Base-by-base conservation (phyloP, 2,329 filamentous ascomycete genomes). In the Alternaria sp. region DNA sequence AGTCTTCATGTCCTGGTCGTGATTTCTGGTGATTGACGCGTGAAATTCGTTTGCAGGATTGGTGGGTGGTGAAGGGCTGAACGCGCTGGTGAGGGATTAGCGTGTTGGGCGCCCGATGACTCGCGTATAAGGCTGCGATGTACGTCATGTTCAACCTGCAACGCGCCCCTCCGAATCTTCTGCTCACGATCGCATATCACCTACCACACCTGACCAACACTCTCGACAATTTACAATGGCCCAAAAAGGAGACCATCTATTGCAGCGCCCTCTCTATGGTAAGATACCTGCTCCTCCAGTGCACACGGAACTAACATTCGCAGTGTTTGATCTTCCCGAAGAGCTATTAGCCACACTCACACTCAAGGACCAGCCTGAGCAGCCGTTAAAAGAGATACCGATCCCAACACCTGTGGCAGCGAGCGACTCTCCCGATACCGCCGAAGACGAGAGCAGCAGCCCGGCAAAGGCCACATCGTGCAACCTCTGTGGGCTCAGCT, bases 321-420 rank as follows among this genome's bases (percentile, higher is more conserved):
- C 77, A 93, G 91, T 95, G 61, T 97, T 94, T 80, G 91, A 96
- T 78, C 87, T 97, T 23, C 93, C 93, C 1, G 83, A 86, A 63
- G 88, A 93, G 76, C 86, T 97, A 50, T 84, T 96, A 36, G 83
- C 85, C 56, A 91, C 88, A 4, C 84, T 97, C 69, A 85, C 86
- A 10, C 84, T 86, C 64, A 90, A 89, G 76, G 79, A 70, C 51
- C 75, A 77, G 40, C 52, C 66, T 1, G 67, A 71, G 6, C 71
- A 63, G 19, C 59, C 73, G 13, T 30, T 66, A 28, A 68, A 69
- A 61, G 64, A 72, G 25, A 59, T 66, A 6, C 54, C 64, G 4
- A 57, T 68, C 44, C 61, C 54, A 62, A 54, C 40, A 54, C 59
- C 56, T 7, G 56, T 52, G 10, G 45, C 62, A 2, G 45, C 61